phyloP scores from a whole-genome alignment of 2,329 filamentous ascomycete genomes.

The Colletotrichum sp. region DNA sequence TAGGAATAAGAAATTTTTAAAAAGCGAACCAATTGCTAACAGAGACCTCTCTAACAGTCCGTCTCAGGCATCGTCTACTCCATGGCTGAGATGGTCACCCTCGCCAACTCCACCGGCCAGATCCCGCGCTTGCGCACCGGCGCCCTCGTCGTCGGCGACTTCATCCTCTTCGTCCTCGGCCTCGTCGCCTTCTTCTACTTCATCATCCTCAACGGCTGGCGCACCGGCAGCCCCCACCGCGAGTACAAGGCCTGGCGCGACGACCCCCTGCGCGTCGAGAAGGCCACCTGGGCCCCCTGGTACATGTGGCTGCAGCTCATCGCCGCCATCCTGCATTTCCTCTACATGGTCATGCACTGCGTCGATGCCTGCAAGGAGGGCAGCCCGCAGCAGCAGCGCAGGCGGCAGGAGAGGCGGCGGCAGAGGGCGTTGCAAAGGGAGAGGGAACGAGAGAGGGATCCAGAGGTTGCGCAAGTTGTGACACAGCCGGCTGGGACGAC shows the following conservation, averaged over 20 bases:
- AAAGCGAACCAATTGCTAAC: neutral
- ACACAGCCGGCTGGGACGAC: neutral
- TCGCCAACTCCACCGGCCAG: conserved; percentile 23
- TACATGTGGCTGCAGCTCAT: conserved; percentile 26
- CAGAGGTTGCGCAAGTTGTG: neutral
- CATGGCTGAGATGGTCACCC: conserved; percentile 37
- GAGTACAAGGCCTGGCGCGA: conserved; percentile 10
- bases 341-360: conserved; percentile 25
- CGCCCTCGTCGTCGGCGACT: conserved; percentile 21
- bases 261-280: conserved; percentile 21
- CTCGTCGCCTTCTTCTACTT: conserved; percentile 25
- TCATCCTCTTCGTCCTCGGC: conserved; percentile 22
- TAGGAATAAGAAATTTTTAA: neutral
- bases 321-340: conserved; percentile 21
- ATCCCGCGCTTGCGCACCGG: conserved; percentile 20
- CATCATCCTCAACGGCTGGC: conserved; percentile 23
- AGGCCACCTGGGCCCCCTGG: conserved; percentile 23
- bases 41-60: neutral
- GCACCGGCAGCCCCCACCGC: conserved; percentile 7
- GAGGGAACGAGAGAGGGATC: neutral
- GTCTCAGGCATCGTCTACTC: conserved; percentile 48
- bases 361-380: conserved; percentile 18
- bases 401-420: neutral
- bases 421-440: neutral
- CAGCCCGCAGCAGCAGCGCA: neutral